Evolutionary conservation across 441 rosid species (phyloP), one percentile per base, ranked within the genome.

Genomic region (Aleurites moluccanus): DNA sequence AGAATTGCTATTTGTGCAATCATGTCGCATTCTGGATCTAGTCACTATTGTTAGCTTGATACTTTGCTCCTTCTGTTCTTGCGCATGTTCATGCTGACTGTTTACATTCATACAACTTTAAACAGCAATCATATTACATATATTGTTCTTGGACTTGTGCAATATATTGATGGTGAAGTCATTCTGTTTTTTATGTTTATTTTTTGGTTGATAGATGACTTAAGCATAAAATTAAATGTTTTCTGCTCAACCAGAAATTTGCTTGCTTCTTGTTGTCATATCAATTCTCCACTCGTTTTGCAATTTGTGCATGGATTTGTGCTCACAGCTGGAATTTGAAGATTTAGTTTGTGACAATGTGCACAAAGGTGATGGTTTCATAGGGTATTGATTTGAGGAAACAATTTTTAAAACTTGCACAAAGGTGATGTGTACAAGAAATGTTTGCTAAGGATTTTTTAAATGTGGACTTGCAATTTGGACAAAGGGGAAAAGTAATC

Each of bases 341-440:
- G 50, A 70, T 40, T 70, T 16, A 18, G 61, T 28, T 70, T 70
- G 40, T 57, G 20, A 69, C 63, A 33, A 65, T 11, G n/a, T 40
- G n/a, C 52, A n/a, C n/a, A n/a, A n/a, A n/a, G n/a, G n/a, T n/a
- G n/a, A n/a, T n/a, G 28, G 40, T 27, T 13, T 50, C 62, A 27
- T 18, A 15, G 23, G 30, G 23, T 23, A 27, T 69, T 10, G n/a
- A 10, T 57, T 45, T 11, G n/a, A 6, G 18, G 8, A 47, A 49
- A 13, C 15, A 49, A 13, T 49, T 7, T 10, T 52, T 7, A 4
- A 52, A 20, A 52, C 56, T 18, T 16, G 56, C 56, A 45, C 21
- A 6, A 16, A n/a, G 20, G 5, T 1, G 20, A 16, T 52, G 20
- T 11, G 56, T 6, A 7, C 1, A 52, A 18, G 15, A 52, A 52